Evolutionary conservation across 1,284 basidiomycete genomes (phyloP).

Genomic region (Trichosporon faecale): DNA sequence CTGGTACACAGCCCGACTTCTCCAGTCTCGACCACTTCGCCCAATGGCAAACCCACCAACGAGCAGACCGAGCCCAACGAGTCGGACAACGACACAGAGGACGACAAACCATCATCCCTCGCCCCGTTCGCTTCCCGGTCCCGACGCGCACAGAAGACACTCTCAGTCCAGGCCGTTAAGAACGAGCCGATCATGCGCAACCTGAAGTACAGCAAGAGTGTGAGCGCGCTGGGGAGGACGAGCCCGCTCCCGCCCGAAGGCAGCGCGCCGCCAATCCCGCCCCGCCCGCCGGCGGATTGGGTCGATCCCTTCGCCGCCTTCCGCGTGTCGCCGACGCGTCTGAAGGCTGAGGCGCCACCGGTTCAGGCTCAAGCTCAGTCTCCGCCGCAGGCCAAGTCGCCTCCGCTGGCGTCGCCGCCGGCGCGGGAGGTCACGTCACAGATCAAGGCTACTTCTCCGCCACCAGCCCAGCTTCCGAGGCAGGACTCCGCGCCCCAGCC

Average conservation of each 20-base stretch:
- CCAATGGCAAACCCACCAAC: too few species aligned
- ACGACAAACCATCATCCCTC: background rate
- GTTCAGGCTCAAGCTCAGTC: too few species aligned
- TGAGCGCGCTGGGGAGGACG: background rate
- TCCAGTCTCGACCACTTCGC: background rate
- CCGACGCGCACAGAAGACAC: background rate
- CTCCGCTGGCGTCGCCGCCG: too few species aligned
- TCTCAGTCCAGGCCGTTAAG: background rate
- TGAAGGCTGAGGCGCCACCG: too few species aligned
- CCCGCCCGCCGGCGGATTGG: background rate
- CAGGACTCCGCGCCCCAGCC: too few species aligned
- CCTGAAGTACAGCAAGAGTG: background rate
- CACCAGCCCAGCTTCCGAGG: too few species aligned
- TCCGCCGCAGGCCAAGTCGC: too few species aligned
- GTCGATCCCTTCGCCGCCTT: background rate
- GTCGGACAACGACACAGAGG: background rate
- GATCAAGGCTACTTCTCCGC: background rate
- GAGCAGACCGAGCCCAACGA: too few species aligned
- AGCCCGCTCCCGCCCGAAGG: background rate
- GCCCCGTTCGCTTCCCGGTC: too few species aligned
- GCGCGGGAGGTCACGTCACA: too few species aligned
- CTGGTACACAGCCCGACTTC: background rate
- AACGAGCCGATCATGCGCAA: constrained; percentile 2
- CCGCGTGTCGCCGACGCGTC: too few species aligned
- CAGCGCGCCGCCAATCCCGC: background rate